phyloP scores from a whole-genome alignment of 768 basidiomycete species.

The Ramaria rubella region DNA sequence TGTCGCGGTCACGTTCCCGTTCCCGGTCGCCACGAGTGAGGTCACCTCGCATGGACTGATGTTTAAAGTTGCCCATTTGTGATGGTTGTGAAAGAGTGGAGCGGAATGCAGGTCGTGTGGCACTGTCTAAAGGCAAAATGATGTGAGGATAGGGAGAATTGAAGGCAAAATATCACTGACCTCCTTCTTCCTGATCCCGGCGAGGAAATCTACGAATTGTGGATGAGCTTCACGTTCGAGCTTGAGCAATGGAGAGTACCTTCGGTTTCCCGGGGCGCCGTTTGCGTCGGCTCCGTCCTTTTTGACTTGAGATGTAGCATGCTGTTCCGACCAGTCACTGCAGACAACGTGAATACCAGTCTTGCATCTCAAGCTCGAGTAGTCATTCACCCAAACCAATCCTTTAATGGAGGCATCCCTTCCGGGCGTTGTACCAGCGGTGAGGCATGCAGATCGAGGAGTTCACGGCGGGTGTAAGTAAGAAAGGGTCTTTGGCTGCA shows the following conservation, averaged over 20 bases:
- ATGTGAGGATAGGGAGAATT: slow-evolving; percentile 2
- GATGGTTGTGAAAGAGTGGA: slow-evolving; percentile 73
- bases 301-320: slow-evolving; percentile 38
- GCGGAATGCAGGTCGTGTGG: slow-evolving; percentile 62
- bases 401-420: slow-evolving; percentile 76
- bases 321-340: slow-evolving; percentile 55
- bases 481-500: slow-evolving; percentile 40
- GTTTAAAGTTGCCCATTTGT: slow-evolving; percentile 91
- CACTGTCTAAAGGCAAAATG: slow-evolving; percentile 32
- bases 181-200: slow-evolving; percentile 68
- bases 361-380: background rate
- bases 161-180: slow-evolving; percentile 30
- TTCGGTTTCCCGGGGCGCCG: slow-evolving; percentile 2
- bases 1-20: slow-evolving; percentile 44
- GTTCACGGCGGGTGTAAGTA: slow-evolving; percentile 63
- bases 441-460: slow-evolving; percentile 66
- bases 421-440: slow-evolving; percentile 63
- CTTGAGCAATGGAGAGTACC: slow-evolving; percentile 5
- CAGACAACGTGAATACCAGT: background rate
- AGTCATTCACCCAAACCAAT: slow-evolving; percentile 80
- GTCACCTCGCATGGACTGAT: slow-evolving; percentile 61
- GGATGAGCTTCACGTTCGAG: slow-evolving; percentile 14
- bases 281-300: slow-evolving; percentile 53
- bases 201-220: slow-evolving; percentile 48
- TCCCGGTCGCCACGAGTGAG: slow-evolving; percentile 39